Conservation (phyloP, 2,329 filamentous ascomycete genomes). For the Coccinonectria pachysandricola region DNA sequence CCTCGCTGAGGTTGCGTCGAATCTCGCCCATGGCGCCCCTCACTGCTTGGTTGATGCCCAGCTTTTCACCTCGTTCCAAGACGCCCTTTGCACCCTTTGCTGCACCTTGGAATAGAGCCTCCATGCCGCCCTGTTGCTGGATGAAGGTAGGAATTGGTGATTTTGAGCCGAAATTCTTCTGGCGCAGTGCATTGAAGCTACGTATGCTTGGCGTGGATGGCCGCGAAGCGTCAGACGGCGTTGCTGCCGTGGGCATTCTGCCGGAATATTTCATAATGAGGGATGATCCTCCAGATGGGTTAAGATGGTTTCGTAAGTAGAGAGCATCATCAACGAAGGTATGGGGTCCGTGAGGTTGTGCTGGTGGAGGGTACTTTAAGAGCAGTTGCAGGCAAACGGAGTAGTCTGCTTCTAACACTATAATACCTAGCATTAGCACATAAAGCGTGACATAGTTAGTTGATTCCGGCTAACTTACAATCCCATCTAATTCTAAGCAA, state of each 20-base stretch:
- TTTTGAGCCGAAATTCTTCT: constrained; percentile 29
- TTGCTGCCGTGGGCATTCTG: constrained; percentile 31
- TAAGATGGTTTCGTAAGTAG: constrained; percentile 58
- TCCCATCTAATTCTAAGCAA: constrained; percentile 85
- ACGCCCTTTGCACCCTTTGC: constrained; percentile 68
- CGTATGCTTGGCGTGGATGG: constrained; percentile 26
- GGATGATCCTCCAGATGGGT: constrained; percentile 48
- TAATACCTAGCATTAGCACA: too few species aligned
- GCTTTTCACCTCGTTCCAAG: constrained; percentile 60
- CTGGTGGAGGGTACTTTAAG: constrained; percentile 68
- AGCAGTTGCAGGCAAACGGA: constrained; percentile 73
- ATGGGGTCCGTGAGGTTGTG: constrained; percentile 53
- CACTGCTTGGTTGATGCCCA: constrained; percentile 71
- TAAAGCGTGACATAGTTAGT: too few species aligned
- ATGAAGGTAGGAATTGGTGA: constrained; percentile 41
- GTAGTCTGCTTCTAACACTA: constrained; percentile 80
- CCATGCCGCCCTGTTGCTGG: constrained; percentile 51
- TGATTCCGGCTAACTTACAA: constrained; percentile 55
- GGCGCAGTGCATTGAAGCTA: constrained; percentile 27
- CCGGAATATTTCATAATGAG: constrained; percentile 65
- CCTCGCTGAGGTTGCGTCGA: constrained; percentile 61
- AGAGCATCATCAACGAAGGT: constrained; percentile 81
- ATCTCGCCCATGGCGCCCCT: constrained; percentile 76
- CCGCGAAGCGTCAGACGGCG: constrained; percentile 15
- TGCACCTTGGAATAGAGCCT: constrained; percentile 64